Evolutionary conservation across 176 grass and related monocot species (phyloP), one percentile per base, ranked within the genome.

Genomic region (Oryza australiensis): DNA sequence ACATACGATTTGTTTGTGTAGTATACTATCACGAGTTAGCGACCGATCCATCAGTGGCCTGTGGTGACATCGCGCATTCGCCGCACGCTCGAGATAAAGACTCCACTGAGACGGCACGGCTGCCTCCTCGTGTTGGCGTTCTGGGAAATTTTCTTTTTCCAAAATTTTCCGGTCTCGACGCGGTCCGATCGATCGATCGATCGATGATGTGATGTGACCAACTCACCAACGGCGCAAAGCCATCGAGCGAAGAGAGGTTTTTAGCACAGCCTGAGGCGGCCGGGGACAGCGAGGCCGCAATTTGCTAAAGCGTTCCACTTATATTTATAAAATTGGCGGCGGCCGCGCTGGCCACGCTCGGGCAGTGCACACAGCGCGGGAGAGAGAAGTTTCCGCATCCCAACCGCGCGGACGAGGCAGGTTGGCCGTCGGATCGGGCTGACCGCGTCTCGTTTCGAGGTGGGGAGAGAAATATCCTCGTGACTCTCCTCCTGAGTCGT

Each of bases 1-100:
- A 38, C 68, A 88, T 70, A 22, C 23, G 80, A 88, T 88, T 79
- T 37, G 34, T n/a, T 83, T 88, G 11, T 87, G 74, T 79, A 84
- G 30, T 37, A 9, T 37, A 8, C 59, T 40, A 12, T 14, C 12
- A 13, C 86, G 14, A 35, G 5, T 9, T 9, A 7, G 49, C 3
- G 1, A 8, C 4, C 41, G 41, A 46, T 0, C 11, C 9, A 32
- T 46, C 12, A 53, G 87, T 81, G 82, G 72, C 22, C 24, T 14
- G 70, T 82, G 83, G 77, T 89, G 82, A 85, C 82, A 81, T 72
- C 55, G 70, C 82, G 70, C 86, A 45, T 12, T 71, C 7, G 4
- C 15, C 5, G 15, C 22, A 22, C 33, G 70, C 4, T 62, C 5
- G 37, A 33, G 68, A 27, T 68, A 82, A 32, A 24, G 55, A 1